Evolutionary conservation across 371 early-diverging fungal genomes (phyloP).

Genomic region (Entomophthora muscae): DNA sequence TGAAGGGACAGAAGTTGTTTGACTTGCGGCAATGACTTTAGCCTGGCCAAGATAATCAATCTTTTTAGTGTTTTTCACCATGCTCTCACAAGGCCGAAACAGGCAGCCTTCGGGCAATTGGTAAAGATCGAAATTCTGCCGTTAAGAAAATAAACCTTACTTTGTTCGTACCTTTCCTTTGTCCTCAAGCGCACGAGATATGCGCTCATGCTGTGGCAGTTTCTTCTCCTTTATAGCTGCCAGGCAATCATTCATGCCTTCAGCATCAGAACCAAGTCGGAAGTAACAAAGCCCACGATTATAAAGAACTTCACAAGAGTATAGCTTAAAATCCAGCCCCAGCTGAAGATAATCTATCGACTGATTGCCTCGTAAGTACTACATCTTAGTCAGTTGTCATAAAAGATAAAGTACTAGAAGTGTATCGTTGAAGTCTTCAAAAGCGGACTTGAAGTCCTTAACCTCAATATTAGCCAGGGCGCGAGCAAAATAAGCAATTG

Average conservation of each 20-base stretch:
- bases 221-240: constrained; percentile 46
- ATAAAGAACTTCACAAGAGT: constrained; percentile 72
- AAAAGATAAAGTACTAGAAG: constrained; percentile 22
- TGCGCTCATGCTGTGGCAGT: constrained; percentile 50
- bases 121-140: constrained; percentile 45
- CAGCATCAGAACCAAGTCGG: constrained; percentile 48
- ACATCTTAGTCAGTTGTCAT: background rate
- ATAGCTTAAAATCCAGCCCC: constrained; percentile 72
- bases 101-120: constrained; percentile 57
- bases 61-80: constrained; percentile 54
- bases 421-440: constrained; percentile 35
- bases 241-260: constrained; percentile 56
- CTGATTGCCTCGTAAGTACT: constrained; percentile 73
- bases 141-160: background rate
- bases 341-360: constrained; percentile 91
- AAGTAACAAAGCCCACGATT: constrained; percentile 76
- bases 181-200: constrained; percentile 42
- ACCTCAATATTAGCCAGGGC: constrained; percentile 68
- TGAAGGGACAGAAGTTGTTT: constrained; percentile 14
- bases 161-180: background rate
- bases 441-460: constrained; percentile 41
- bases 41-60: constrained; percentile 61
- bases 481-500: constrained; percentile 81
- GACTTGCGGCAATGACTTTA: constrained; percentile 49
- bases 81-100: constrained; percentile 67